Base-by-base conservation (phyloP, 345 rosid genomes). In the Syzygium oleosum region DNA sequence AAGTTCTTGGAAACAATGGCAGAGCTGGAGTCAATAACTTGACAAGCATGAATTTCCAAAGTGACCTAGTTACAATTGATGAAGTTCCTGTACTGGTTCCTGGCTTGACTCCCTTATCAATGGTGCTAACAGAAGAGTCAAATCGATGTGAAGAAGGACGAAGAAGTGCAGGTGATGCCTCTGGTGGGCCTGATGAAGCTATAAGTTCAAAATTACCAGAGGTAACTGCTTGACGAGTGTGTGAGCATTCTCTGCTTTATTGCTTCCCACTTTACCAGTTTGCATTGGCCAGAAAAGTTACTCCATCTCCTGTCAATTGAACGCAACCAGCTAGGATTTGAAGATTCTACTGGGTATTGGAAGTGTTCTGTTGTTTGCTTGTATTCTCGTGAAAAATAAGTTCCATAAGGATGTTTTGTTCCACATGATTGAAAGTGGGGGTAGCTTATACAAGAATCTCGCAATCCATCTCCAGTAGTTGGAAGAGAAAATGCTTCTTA, bases 61-160 rank as follows among this genome's bases (percentile, higher is more conserved):
- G 85, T 90, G 91, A 85, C 86, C 89, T 90, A 89, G 85, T 91
- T 85, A 83, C 51, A 19, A 79, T 65, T 80, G 95, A 90, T 86
- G 95, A 88, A 87, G 93, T 68, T 88, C 91, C 95, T 56, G 93
- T 93, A 88, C 92, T 95, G 87, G 94, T 96, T 43, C 98, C 97
- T n/a, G 98, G 96, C n/a, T 91, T 94, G 88, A 68, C 90, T 86
- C 88, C 92, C 51, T 58, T 84, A 77, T 55, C 94, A 79, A 87
- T 65, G 21, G 49, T 31, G 29, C 87, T 87, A 85, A 87, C 56
- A 15, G 93, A 91, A 88, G 89, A 90, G 80, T 34, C 77, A 51
- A 86, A 51, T 54, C 58, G 51, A 52, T 55, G 65, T 51, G 92
- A 91, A 84, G 87, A 56, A 38, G 87, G 84, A 84, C 68, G 53